Evolutionary conservation across 192 early-diverging fungal species (phyloP).

Genomic region (Coemansia sp.): DNA sequence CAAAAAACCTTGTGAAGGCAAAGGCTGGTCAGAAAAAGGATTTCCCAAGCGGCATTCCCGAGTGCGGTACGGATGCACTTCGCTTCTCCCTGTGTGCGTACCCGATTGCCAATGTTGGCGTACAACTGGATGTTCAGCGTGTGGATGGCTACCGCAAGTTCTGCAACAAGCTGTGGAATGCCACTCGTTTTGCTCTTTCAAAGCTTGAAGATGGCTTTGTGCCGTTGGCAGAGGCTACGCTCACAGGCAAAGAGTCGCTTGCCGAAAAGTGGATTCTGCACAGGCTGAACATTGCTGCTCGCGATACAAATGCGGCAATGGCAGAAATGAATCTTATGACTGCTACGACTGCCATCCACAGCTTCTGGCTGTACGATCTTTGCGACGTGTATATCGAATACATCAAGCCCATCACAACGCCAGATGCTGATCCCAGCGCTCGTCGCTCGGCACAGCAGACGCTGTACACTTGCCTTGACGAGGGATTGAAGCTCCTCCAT

Average conservation of each 20-base stretch:
- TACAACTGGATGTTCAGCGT: slow-evolving; percentile 91
- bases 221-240: slow-evolving; percentile 58
- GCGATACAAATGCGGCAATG: slow-evolving; percentile 75
- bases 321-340: slow-evolving; percentile 88
- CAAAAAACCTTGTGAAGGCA: slow-evolving; percentile 84
- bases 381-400: slow-evolving; percentile 97
- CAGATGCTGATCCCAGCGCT: slow-evolving; percentile 59
- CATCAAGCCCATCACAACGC: slow-evolving; percentile 83
- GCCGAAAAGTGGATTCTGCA: slow-evolving; percentile 93
- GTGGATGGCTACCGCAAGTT: slow-evolving; percentile 99
- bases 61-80: slow-evolving; percentile 96
- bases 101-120: slow-evolving; percentile 76
- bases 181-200: slow-evolving; percentile 91
- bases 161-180: slow-evolving; percentile 99
- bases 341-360: slow-evolving; percentile 83
- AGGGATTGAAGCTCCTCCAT: slow-evolving; percentile 88
- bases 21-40: slow-evolving; percentile 81
- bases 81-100: slow-evolving; percentile 81
- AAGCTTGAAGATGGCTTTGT: slow-evolving; percentile 90
- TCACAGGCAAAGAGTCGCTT: slow-evolving; percentile 80
- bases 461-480: slow-evolving; percentile 93
- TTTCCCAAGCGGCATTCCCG: slow-evolving; percentile 96
- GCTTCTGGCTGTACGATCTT: slow-evolving; percentile 95
- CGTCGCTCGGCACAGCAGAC: slow-evolving; percentile 74
- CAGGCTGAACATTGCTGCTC: slow-evolving; percentile 80